Conservation (phyloP, 306 rosid genomes). For the Corylus avellana region DNA sequence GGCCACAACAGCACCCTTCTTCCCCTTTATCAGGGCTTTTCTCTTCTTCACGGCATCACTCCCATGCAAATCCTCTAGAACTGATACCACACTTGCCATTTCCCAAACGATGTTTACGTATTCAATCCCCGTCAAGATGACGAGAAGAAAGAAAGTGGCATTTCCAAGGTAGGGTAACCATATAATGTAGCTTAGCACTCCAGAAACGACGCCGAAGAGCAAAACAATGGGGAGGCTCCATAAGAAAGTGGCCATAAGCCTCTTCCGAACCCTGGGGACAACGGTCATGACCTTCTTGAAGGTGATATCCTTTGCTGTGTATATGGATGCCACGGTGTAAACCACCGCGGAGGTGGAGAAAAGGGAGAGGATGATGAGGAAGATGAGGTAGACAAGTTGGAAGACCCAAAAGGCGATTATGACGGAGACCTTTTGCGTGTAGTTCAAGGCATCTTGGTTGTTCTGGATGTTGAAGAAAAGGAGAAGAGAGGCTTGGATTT, state of each 20-base stretch:
- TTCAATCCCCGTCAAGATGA: background rate
- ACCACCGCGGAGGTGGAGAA: conserved; percentile 1
- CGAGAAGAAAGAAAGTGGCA: background rate
- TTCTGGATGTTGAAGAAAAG: conserved; percentile 12
- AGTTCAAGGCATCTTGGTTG: conserved; percentile 3
- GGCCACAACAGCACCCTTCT: conserved; percentile 1
- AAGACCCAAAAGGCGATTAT: background rate
- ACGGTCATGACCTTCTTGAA: conserved; percentile 2
- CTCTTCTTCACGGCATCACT: conserved; percentile 23
- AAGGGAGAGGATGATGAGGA: conserved; percentile 7
- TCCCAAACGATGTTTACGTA: conserved; percentile 21
- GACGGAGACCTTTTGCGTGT: conserved; percentile 2
- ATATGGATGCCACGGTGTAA: background rate
- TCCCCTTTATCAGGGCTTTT: conserved; percentile 15
- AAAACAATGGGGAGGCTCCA: background rate
- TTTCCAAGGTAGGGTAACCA: background rate
- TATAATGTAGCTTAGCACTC: too few relatives aligned
- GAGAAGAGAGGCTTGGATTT: conserved; percentile 25
- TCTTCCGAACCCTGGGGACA: background rate
- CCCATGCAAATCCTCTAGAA: conserved; percentile 22
- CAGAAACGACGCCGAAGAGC: background rate
- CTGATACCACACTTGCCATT: conserved; percentile 25
- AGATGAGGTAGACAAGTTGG: background rate
- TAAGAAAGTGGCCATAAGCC: background rate
- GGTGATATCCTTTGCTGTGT: too few relatives aligned